Base-by-base conservation (phyloP, 176 grass and related monocot species). In the Canna indica region DNA sequence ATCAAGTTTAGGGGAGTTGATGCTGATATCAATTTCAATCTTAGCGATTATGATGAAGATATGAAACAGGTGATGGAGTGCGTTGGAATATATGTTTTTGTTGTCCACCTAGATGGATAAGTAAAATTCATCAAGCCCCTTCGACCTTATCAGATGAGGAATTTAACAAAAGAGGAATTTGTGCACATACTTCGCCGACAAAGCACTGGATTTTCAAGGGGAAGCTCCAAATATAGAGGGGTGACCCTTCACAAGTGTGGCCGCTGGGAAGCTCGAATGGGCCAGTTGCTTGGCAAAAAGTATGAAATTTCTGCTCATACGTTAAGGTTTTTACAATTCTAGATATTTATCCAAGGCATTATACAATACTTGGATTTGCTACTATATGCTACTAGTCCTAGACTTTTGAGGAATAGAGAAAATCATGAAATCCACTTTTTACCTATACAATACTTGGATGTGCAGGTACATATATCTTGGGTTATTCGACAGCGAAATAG, bases 401-500 rank as follows among this genome's bases (percentile, higher is more conserved):
- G 22, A 66, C 14, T 52, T 76, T 54, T 18, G 50, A 3, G 15
- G 26, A 64, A 46, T 66, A 72, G 64, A 68, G 60, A 80, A 52
- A 16, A 18, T 76, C 42, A 4, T n/a, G 71, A 68, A n/a, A 80
- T 73, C 41, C 68, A 78, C 65, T 74, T 79, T 87, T 97, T 83
- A 97, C 77, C 77, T 85, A 85, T 68, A 17, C 84, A 66, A 78
- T 90, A 53, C 79, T 90, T 88, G 85, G 87, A 76, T 99, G 94
- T 99, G 94, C 94, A 99, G 94, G 90, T 99, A 99, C 94, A 99
- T 99, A 88, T 99, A 99, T 93, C 94, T 99, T 77, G 94, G 94
- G 82, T 86, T 99, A 84, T 99, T 99, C 90, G 90, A 99, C 94
- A 99, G 76, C 72, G 89, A 99, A 93, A 84, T 84, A 88, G 94